Evolutionary conservation across 2,329 filamentous ascomycete genomes (phyloP).

Genomic region (Colletotrichum magnum): DNA sequence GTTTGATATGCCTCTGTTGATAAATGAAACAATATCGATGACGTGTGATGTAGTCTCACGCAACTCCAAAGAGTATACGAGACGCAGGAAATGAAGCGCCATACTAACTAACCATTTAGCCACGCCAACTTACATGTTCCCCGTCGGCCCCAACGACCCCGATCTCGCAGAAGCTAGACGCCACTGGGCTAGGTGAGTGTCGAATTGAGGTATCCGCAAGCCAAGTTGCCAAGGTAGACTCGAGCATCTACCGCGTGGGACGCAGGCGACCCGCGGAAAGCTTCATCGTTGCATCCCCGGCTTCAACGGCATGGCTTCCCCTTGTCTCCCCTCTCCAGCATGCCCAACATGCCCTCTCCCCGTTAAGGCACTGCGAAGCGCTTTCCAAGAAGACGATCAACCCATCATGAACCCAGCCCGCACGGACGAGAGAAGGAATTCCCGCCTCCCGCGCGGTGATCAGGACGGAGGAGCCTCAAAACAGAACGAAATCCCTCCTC

Average conservation of each 20-base stretch:
- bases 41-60: too few species aligned
- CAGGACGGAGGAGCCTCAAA: slow-evolving; percentile 11
- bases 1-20: too few species aligned
- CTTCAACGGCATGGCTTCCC: slow-evolving; percentile 8
- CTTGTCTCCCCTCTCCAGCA: neutral
- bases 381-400: too few species aligned
- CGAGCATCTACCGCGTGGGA: too few species aligned
- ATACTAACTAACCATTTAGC: neutral
- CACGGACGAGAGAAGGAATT: neutral
- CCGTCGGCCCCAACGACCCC: neutral
- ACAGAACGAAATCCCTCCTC: neutral
- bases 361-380: too few species aligned
- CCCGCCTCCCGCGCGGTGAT: slow-evolving; percentile 8
- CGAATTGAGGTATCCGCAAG: too few species aligned
- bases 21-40: too few species aligned
- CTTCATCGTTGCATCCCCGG: slow-evolving; percentile 31
- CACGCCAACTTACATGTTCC: too few species aligned
- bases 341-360: neutral
- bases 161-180: slow-evolving; percentile 14
- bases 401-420: too few species aligned
- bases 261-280: slow-evolving; percentile 7
- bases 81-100: too few species aligned
- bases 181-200: slow-evolving; percentile 3
- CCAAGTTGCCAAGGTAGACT: too few species aligned
- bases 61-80: too few species aligned